Percentiles rank a stretch among this genome's conserved stretches.
Conservation (phyloP, 805 yeast species). For the Grigorovia transvaalensis region DNA sequence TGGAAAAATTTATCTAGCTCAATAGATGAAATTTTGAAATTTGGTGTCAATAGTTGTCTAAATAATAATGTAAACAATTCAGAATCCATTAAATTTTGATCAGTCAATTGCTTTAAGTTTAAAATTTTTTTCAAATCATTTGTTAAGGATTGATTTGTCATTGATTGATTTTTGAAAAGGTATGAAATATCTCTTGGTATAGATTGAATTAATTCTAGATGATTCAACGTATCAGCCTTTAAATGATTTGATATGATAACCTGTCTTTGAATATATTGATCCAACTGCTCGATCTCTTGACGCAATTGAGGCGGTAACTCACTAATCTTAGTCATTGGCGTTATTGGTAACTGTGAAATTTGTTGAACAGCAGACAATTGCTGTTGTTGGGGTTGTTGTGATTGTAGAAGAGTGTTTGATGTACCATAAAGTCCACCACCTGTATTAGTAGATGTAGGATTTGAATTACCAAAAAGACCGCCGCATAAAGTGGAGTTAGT, state of each 20-base stretch:
- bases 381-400: conserved; percentile 8
- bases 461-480: conserved; percentile 1
- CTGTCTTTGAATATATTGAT: conserved; percentile 63
- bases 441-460: conserved; percentile 4
- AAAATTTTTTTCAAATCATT: conserved; percentile 39
- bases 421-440: conserved; percentile 3
- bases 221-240: conserved; percentile 51
- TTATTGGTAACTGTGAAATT: conserved; percentile 39
- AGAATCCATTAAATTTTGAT: conserved; percentile 34
- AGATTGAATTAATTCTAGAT: conserved; percentile 52
- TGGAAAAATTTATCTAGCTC: conserved; percentile 51
- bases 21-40: conserved; percentile 44
- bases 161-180: conserved; percentile 47
- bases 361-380: conserved; percentile 33
- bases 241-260: conserved; percentile 61
- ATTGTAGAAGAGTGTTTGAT: conserved; percentile 4
- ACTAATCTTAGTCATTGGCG: conserved; percentile 65
- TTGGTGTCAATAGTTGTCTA: conserved; percentile 42
- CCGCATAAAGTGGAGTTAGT: not conserved
- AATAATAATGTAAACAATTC: conserved; percentile 44
- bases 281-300: conserved; percentile 57
- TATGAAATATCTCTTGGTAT: conserved; percentile 65
- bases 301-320: conserved; percentile 66
- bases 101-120: conserved; percentile 35
- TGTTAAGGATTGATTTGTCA: conserved; percentile 53